phyloP scores from a whole-genome alignment of 345 rosid species.

The Gossypium ekmanianum region DNA sequence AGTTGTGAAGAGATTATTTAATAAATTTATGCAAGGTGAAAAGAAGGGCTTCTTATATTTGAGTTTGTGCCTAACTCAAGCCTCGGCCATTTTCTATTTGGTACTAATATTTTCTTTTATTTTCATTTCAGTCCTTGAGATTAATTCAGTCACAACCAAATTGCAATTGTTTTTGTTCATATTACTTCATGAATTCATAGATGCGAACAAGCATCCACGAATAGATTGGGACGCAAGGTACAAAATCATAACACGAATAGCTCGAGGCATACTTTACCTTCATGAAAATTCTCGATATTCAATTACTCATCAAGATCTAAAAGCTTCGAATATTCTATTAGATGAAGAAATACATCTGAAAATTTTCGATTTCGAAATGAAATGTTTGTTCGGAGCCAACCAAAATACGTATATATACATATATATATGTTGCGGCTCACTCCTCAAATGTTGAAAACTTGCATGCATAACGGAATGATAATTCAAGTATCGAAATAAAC shows the following conservation, averaged over 20 bases:
- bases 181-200: neutral
- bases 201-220: neutral
- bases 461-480: too few relatives aligned
- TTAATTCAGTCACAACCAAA: neutral
- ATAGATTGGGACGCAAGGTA: conserved; percentile 15
- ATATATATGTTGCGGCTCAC: too few relatives aligned
- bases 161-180: neutral
- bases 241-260: conserved; percentile 26
- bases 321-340: conserved; percentile 40
- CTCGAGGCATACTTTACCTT: conserved; percentile 42
- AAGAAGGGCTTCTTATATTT: conserved; percentile 14
- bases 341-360: conserved; percentile 40
- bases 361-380: conserved; percentile 46
- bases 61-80: conserved; percentile 15
- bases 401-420: neutral
- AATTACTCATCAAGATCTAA: conserved; percentile 44
- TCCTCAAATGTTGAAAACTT: too few relatives aligned
- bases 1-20: conserved; percentile 5
- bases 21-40: conserved; percentile 4
- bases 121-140: neutral
- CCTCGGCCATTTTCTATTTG: conserved; percentile 6
- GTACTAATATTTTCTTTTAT: neutral
- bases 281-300: conserved; percentile 37
- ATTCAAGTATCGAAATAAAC: too few relatives aligned
- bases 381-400: conserved; percentile 30